A percentile compares a stretch with the other conserved stretches of the same genome.
Conservation (phyloP, 2,329 filamentous ascomycete species). For the Cadophora sp. region DNA sequence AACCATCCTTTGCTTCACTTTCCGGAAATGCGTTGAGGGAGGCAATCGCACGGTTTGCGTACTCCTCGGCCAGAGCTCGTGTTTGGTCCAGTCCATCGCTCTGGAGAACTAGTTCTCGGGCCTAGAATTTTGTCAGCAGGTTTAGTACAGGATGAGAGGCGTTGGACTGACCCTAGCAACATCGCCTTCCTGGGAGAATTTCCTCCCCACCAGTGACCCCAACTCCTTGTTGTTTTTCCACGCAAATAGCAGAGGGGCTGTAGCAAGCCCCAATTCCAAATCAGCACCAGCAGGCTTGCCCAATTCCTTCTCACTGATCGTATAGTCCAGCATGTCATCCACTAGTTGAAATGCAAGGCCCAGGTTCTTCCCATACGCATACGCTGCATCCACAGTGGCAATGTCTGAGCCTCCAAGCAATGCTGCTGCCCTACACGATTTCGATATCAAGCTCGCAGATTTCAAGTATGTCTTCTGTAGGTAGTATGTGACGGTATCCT, state of each 20-base stretch:
- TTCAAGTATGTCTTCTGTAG: slow-evolving; percentile 98
- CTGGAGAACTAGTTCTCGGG: slow-evolving; percentile 80
- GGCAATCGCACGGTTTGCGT: slow-evolving; percentile 83
- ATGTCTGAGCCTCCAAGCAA: slow-evolving; percentile 79
- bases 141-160: not conserved
- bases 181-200: slow-evolving; percentile 85
- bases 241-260: slow-evolving; percentile 91
- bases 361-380: slow-evolving; percentile 90
- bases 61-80: slow-evolving; percentile 86
- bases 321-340: slow-evolving; percentile 98
- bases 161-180: slow-evolving; percentile 74
- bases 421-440: slow-evolving; percentile 90
- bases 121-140: slow-evolving; percentile 58
- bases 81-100: slow-evolving; percentile 94
- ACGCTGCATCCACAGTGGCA: slow-evolving; percentile 87
- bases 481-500: slow-evolving; percentile 91
- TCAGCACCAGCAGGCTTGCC: slow-evolving; percentile 97
- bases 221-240: slow-evolving; percentile 90
- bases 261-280: slow-evolving; percentile 90
- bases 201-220: slow-evolving; percentile 87
- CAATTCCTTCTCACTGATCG: slow-evolving; percentile 80
- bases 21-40: slow-evolving; percentile 87
- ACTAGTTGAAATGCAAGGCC: slow-evolving; percentile 97
- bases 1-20: slow-evolving; percentile 91
- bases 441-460: slow-evolving; percentile 93